phyloP scores from a whole-genome alignment of 1,139 yeast genomes.

The Spathaspora jeffriesii region DNA sequence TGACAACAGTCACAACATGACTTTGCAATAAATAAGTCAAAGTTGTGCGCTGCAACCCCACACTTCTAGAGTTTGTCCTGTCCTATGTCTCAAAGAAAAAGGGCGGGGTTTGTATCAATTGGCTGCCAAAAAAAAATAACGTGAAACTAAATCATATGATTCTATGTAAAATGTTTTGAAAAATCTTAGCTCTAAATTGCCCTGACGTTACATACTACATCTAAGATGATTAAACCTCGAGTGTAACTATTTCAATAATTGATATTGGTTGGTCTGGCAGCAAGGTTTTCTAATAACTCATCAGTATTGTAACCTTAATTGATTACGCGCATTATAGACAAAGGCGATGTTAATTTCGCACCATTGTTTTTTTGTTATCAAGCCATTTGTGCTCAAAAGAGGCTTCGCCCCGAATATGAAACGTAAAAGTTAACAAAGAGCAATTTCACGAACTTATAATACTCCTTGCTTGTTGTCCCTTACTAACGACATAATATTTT shows the following conservation, averaged over 20 bases:
- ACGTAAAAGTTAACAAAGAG: too few relatives aligned
- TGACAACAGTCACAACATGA: background rate
- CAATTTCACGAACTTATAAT: too few relatives aligned
- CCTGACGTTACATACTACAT: background rate
- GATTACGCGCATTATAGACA: background rate
- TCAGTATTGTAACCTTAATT: background rate
- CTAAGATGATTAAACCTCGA: background rate
- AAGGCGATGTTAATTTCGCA: background rate
- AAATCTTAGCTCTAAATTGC: background rate
- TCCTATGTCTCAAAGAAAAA: too few relatives aligned
- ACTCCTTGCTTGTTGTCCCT: background rate
- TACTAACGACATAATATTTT: background rate
- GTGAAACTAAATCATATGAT: background rate
- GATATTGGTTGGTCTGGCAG: background rate
- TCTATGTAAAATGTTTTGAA: background rate
- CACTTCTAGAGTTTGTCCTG: background rate
- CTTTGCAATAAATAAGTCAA: background rate
- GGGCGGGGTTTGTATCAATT: background rate
- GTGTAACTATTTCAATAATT: background rate
- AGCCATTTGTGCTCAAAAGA: background rate
- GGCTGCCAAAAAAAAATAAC: background rate
- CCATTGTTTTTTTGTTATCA: background rate
- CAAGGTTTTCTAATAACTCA: background rate
- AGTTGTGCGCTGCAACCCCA: background rate
- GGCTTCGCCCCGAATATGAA: too few relatives aligned